Evolutionary conservation across 768 basidiomycete species (phyloP), one percentile per base, ranked within the genome.

Genomic region (Postia placenta): DNA sequence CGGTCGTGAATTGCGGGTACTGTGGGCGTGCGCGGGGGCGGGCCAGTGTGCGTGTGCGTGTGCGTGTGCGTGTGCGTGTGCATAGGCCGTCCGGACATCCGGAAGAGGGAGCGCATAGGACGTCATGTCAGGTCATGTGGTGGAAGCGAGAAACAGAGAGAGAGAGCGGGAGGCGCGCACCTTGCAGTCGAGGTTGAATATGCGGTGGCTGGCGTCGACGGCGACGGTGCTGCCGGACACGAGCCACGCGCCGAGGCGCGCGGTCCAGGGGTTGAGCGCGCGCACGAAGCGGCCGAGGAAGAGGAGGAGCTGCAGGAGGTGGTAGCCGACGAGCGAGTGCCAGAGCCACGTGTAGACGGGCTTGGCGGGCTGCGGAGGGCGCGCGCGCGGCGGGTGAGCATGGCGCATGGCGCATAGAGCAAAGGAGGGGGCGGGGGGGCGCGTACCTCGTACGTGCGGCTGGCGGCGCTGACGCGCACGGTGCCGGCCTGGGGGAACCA

Each of bases 171-270:
- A n/a, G 11, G 37, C 30, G 74, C 89, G 60, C 65, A 92, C 90
- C 69, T 89, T 76, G 68, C 90, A 93, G 55, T 98, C 94, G 52
- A 96, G 74, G 62, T 97, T 98, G 72, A 96, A 94, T 51, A 98
- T 81, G 27, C 78, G 76, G 59, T 85, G 74, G 58, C 90, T 84
- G 48, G 87, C 82, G 61, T 93, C 90, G 15, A 93, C 73, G 11
- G 78, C 76, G 26, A 81, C 72, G 4, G 76, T 74, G 39, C 70
- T 69, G 37, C 65, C 64, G 49, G 74, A 76, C 30, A 75, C 71
- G 33, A 92, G 72, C 88, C 88, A 92, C 38, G 77, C 77, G 14
- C 78, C 76, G 51, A 87, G 74, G 27, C 76, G 71, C 4, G 79
- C 81, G 45, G 83, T 79, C 68, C 74, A 77, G 3, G 75, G 65